Evolutionary conservation across 1,284 basidiomycete species (phyloP).

Genomic region (Acaromyces ingoldii): DNA sequence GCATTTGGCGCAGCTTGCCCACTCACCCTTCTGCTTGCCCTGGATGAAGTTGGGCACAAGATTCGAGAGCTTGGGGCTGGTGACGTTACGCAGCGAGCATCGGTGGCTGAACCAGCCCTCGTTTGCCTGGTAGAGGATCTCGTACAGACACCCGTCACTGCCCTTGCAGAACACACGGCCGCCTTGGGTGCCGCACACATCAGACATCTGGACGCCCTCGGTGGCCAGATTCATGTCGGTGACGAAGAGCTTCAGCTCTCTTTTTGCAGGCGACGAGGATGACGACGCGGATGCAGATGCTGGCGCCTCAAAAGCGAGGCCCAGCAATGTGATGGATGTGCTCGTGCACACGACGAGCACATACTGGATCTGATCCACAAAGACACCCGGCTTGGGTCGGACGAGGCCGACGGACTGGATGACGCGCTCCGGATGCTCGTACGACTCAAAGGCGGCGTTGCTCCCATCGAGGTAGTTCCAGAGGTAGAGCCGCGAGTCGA

Average conservation of each 20-base stretch:
- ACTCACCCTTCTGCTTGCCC: conserved; percentile 63
- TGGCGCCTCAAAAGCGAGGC: conserved; percentile 60
- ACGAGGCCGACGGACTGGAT: conserved; percentile 63
- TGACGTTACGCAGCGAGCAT: conserved; percentile 67
- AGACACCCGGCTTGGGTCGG: conserved; percentile 59
- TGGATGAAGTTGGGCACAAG: conserved; percentile 47
- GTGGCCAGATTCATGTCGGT: conserved; percentile 77
- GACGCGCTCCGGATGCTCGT: conserved; percentile 82
- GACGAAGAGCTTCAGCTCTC: conserved; percentile 80
- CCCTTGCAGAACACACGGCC: conserved; percentile 89
- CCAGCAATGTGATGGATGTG: conserved; percentile 75
- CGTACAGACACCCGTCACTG: conserved; percentile 81
- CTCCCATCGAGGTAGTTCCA: conserved; percentile 92
- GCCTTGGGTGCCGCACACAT: conserved; percentile 69
- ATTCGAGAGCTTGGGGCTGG: conserved; percentile 52
- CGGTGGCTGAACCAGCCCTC: conserved; percentile 88
- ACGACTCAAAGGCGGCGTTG: conserved; percentile 78
- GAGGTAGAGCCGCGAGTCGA: conserved; percentile 88
- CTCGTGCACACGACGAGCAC: conserved; percentile 87
- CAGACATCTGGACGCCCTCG: conserved; percentile 68
- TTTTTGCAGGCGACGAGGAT: conserved; percentile 55
- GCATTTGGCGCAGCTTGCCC: conserved; percentile 62
- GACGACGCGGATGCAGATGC: conserved; percentile 15
- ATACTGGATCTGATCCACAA: conserved; percentile 85
- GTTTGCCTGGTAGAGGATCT: conserved; percentile 83